Conservation (phyloP, 352 stramenopile species). For the Peronospora farinosa region DNA sequence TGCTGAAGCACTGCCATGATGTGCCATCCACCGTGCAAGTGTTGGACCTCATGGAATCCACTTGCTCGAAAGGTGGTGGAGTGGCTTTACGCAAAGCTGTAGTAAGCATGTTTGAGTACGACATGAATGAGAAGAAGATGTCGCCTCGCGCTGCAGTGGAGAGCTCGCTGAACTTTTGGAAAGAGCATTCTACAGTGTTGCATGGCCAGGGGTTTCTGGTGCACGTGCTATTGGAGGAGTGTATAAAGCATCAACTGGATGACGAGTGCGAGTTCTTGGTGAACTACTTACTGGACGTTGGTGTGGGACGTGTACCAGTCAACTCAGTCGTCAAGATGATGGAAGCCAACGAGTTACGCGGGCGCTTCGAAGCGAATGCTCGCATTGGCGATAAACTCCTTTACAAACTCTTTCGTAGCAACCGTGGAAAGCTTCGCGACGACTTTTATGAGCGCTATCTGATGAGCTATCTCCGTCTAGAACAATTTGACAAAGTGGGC, state of each 20-base stretch:
- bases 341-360: conserved; percentile 29
- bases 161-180: conserved; percentile 36
- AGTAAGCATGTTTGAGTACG: conserved; percentile 24
- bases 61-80: conserved; percentile 23
- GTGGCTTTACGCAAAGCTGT: conserved; percentile 35
- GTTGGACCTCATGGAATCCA: conserved; percentile 38
- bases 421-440: conserved; percentile 24
- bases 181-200: conserved; percentile 29
- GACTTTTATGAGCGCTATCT: conserved; percentile 33
- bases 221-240: conserved; percentile 38
- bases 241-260: conserved; percentile 25
- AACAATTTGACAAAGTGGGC: conserved; percentile 29
- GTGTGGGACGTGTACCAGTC: conserved; percentile 21
- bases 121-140: conserved; percentile 22
- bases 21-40: conserved; percentile 31
- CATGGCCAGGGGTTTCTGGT: conserved; percentile 39
- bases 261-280: conserved; percentile 31
- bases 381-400: conserved; percentile 30
- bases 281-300: conserved; percentile 24
- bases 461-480: conserved; percentile 36
- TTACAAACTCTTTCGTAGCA: conserved; percentile 12
- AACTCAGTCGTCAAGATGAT: conserved; percentile 34
- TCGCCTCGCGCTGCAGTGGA: conserved; percentile 22
- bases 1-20: conserved; percentile 39
- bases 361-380: conserved; percentile 27